Percentiles rank a stretch among this genome's conserved stretches.
phyloP scores from a whole-genome alignment of 202 grass and related monocot species.

The Setaria italica region DNA sequence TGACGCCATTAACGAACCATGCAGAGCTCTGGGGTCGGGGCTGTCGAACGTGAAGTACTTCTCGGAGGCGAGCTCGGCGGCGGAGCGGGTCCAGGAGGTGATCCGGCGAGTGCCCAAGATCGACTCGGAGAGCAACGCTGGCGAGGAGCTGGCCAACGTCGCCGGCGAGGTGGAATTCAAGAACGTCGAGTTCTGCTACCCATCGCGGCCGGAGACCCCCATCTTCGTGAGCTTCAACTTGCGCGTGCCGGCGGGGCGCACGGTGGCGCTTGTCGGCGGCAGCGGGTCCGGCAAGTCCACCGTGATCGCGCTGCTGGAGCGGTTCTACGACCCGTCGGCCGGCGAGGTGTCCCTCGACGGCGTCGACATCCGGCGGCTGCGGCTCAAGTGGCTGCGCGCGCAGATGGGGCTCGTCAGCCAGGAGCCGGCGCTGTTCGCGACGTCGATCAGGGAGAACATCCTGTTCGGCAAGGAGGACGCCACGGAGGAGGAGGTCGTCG shows the following conservation, averaged over 20 bases:
- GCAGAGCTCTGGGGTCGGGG: constrained; percentile 76
- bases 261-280: constrained; percentile 74
- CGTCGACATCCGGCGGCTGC: constrained; percentile 70
- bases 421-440: constrained; percentile 93
- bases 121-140: constrained; percentile 71
- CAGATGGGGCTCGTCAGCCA: constrained; percentile 97
- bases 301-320: constrained; percentile 80
- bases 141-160: constrained; percentile 63
- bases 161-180: constrained; percentile 84
- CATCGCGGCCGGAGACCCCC: constrained; percentile 79
- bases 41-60: constrained; percentile 91
- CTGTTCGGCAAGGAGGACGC: constrained; percentile 96
- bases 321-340: constrained; percentile 81
- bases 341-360: constrained; percentile 79
- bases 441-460: constrained; percentile 89
- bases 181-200: constrained; percentile 81
- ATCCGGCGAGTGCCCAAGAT: constrained; percentile 80
- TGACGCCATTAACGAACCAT: constrained; percentile 17
- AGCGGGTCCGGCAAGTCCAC: constrained; percentile 94
- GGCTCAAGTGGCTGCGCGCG: constrained; percentile 84
- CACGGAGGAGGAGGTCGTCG: constrained; percentile 72
- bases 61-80: constrained; percentile 86
- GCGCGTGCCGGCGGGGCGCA: constrained; percentile 68
- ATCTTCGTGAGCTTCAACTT: constrained; percentile 80
- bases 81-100: constrained; percentile 68